These are phyloP conservation scores for Cokeromyces recurvatus DNA, from an alignment of 371 early-diverging fungal genomes.

Conservation along the genomic window DNA sequence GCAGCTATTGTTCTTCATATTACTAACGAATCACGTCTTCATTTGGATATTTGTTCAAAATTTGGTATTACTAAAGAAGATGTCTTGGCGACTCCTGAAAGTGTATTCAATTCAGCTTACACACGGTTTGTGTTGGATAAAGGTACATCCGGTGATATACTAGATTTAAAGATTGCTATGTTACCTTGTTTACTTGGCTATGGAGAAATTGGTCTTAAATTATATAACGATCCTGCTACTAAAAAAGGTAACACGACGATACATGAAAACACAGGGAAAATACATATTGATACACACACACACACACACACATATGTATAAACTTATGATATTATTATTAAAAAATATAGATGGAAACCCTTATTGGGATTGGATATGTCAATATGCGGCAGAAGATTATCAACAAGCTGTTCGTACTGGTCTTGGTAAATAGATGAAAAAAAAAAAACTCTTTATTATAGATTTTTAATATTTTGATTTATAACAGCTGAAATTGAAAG, in stretches of 20 bases:
- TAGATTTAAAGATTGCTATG: slow-evolving; percentile 77
- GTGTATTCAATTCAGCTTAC: slow-evolving; percentile 73
- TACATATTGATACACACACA: too few relatives aligned
- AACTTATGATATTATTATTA: neutral
- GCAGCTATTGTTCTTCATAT: slow-evolving; percentile 63
- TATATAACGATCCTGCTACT: slow-evolving; percentile 62
- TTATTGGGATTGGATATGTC: slow-evolving; percentile 79
- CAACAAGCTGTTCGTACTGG: slow-evolving; percentile 63
- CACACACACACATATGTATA: too few relatives aligned
- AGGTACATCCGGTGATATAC: slow-evolving; percentile 64
- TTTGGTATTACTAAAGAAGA: slow-evolving; percentile 71
- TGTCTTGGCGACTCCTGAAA: slow-evolving; percentile 63
- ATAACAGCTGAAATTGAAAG: slow-evolving; percentile 42
- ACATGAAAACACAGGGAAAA: too few relatives aligned
- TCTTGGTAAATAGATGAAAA: slow-evolving; percentile 30
- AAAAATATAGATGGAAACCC: slow-evolving; percentile 58
- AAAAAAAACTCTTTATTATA: neutral
- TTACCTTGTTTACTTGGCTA: slow-evolving; percentile 82
- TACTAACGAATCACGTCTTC: slow-evolving; percentile 62
- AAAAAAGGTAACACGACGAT: slow-evolving; percentile 33
- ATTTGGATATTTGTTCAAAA: slow-evolving; percentile 66
- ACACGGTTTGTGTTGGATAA: slow-evolving; percentile 79
- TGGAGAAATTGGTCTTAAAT: slow-evolving; percentile 68
- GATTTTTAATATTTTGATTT: too few relatives aligned
- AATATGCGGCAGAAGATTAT: slow-evolving; percentile 63